phyloP scores from a whole-genome alignment of 169 alveolate species.

The Eimeria sp. region DNA sequence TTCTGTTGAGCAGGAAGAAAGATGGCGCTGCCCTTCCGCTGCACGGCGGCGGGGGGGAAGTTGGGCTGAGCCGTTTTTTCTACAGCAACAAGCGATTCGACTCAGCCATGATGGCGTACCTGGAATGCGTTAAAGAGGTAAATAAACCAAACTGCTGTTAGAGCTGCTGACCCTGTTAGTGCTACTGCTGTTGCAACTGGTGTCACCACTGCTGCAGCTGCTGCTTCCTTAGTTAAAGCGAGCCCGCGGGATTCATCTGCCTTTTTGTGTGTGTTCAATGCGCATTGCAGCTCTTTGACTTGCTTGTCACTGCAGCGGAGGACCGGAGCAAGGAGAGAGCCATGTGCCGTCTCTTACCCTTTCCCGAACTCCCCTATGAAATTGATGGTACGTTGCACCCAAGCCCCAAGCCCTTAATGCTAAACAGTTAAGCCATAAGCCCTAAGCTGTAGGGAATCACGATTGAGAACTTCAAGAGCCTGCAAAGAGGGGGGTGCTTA shows the following conservation, averaged over 20 bases:
- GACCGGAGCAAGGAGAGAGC: conserved; percentile 59
- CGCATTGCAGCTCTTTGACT: conserved; percentile 70
- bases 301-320: conserved; percentile 62
- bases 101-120: conserved; percentile 78
- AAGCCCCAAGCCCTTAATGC: no score
- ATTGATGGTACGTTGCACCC: conserved; percentile 61
- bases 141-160: neutral
- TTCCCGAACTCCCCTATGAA: conserved; percentile 80
- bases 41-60: conserved; percentile 81
- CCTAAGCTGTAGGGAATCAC: neutral
- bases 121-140: conserved; percentile 77
- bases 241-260: neutral
- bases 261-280: conserved; percentile 5
- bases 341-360: conserved; percentile 34
- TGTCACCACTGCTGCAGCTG: neutral
- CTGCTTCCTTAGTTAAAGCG: neutral
- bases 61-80: conserved; percentile 78
- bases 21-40: conserved; percentile 75
- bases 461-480: neutral
- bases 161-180: neutral
- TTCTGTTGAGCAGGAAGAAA: conserved; percentile 51
- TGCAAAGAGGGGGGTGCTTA: neutral
- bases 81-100: conserved; percentile 76
- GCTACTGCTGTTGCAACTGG: neutral
- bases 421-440: neutral